These are phyloP conservation scores for Phaseolus lunatus DNA, from an alignment of 306 rosid genomes.

Conservation along the genomic window DNA sequence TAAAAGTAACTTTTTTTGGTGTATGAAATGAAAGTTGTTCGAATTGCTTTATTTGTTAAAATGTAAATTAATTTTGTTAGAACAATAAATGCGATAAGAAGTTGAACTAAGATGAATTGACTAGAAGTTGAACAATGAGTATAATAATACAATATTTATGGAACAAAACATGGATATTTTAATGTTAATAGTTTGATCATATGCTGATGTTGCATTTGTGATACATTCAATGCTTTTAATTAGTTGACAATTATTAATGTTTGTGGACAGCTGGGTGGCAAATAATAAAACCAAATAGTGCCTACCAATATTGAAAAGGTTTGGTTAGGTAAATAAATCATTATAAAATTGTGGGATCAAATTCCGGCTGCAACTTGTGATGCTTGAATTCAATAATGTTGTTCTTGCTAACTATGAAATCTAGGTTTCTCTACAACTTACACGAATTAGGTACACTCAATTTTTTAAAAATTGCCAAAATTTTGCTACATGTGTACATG, in stretches of 20 bases:
- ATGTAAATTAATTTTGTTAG: not conserved
- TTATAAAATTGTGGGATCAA: not conserved
- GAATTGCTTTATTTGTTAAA: not conserved
- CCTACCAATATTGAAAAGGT: not conserved
- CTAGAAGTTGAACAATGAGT: not conserved
- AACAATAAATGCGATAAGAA: not conserved
- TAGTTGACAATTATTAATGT: not conserved
- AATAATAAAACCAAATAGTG: not conserved
- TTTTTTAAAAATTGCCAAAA: not conserved
- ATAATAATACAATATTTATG: not conserved
- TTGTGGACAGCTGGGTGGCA: slow-evolving; percentile 13
- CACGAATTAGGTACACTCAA: not conserved
- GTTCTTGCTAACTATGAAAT: not conserved
- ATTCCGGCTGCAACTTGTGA: not conserved
- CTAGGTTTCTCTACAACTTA: slow-evolving; percentile 22
- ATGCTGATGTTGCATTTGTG: not conserved
- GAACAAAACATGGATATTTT: not conserved
- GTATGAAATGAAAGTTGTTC: not conserved
- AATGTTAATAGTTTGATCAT: not conserved
- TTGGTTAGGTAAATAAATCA: not conserved
- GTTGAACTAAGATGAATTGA: not conserved
- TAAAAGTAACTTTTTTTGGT: too few species aligned
- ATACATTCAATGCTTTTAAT: not conserved
- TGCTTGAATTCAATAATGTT: not conserved
- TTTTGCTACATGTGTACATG: too few species aligned